Evolutionary conservation across 139 green algal species (phyloP).

Genomic region (Picochlorum sp.): DNA sequence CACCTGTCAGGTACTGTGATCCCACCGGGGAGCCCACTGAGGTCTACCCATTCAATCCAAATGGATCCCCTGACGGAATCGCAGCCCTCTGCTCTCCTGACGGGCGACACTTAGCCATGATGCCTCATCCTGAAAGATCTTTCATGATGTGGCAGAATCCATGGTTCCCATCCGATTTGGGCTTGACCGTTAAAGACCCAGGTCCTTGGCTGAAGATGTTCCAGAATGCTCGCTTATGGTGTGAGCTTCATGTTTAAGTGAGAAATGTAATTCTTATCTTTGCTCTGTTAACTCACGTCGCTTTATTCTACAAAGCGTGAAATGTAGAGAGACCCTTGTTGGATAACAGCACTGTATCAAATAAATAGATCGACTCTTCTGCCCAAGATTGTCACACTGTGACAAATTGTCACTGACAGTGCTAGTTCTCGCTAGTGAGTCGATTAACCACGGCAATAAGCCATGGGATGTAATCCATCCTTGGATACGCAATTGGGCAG

Average conservation of each 20-base stretch:
- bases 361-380: no score
- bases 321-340: no score
- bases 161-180: conserved; percentile 24
- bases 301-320: no score
- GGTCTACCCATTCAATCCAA: conserved; percentile 93
- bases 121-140: conserved; percentile 96
- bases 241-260: conserved; percentile 7
- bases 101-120: conserved; percentile 96
- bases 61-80: conserved; percentile 89
- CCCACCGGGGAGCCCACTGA: conserved; percentile 52
- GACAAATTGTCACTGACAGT: no score
- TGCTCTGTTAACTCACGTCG: no score
- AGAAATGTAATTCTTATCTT: no score
- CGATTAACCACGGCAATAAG: no score
- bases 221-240: conserved; percentile 90
- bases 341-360: no score
- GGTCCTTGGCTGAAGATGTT: conserved; percentile 94
- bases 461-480: no score
- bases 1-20: conserved; percentile 82
- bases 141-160: conserved; percentile 93
- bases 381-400: no score
- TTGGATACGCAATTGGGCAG: no score
- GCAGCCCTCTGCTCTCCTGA: conserved; percentile 81
- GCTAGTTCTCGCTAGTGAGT: no score
- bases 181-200: conserved; percentile 53